Evolutionary conservation across 495 filamentous ascomycete species (phyloP).

Genomic region (Xylaria castorea): DNA sequence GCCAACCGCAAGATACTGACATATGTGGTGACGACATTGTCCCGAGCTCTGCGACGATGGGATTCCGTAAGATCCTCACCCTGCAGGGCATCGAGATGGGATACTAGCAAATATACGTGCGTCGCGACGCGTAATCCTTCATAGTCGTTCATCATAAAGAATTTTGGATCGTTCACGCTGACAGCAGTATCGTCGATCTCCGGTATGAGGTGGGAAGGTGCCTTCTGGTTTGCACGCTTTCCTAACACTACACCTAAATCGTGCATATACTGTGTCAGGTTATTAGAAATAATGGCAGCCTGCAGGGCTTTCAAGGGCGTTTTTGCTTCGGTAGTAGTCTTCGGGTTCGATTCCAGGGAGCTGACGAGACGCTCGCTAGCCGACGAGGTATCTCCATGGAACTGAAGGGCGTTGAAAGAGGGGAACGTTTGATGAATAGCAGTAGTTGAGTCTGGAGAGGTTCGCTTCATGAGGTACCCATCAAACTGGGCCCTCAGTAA

Average conservation of each 20-base stretch:
- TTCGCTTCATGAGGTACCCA: conserved; percentile 58
- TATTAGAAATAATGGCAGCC: conserved; percentile 66
- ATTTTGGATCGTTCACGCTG: conserved; percentile 46
- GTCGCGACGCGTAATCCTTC: conserved; percentile 65
- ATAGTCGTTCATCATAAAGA: conserved; percentile 59
- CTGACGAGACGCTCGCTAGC: conserved; percentile 59
- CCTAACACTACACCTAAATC: conserved; percentile 65
- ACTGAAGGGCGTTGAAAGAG: conserved; percentile 61
- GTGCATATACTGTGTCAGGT: conserved; percentile 61
- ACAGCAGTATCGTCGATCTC: conserved; percentile 39
- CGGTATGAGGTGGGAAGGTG: conserved; percentile 58
- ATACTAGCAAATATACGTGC: conserved; percentile 61
- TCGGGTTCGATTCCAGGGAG: conserved; percentile 54
- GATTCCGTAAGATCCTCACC: conserved; percentile 49
- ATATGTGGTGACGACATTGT: conserved; percentile 80
- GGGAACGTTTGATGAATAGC: conserved; percentile 51
- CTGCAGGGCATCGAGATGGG: conserved; percentile 58
- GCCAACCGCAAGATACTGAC: conserved; percentile 75
- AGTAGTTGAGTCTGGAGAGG: conserved; percentile 48
- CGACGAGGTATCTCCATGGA: conserved; percentile 57
- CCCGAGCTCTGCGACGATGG: conserved; percentile 47
- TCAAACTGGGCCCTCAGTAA: conserved; percentile 75
- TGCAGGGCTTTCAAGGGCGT: conserved; percentile 69
- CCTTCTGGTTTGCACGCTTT: conserved; percentile 56
- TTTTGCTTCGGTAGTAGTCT: conserved; percentile 56